phyloP scores from a whole-genome alignment of 2,329 filamentous ascomycete genomes.

The Xylaria sp. region DNA sequence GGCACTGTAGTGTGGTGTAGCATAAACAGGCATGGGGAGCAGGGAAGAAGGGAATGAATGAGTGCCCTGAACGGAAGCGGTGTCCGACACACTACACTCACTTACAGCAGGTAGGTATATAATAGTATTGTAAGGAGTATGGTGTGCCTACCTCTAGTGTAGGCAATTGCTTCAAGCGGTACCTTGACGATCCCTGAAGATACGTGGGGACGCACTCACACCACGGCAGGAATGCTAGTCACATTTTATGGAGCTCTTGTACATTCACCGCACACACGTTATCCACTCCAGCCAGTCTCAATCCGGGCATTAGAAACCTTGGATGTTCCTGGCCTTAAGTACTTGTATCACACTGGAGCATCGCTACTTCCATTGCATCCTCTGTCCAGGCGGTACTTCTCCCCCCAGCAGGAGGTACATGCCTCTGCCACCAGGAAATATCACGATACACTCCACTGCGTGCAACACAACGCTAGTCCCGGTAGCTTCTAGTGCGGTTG shows the following conservation, averaged over 20 bases:
- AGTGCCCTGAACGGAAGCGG: slow-evolving; percentile 7
- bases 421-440: not conserved
- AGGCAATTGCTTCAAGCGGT: not conserved
- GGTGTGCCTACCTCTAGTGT: not conserved
- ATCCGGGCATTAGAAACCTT: slow-evolving; percentile 30
- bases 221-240: not conserved
- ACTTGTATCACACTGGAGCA: too few relatives aligned
- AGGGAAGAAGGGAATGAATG: slow-evolving; percentile 1
- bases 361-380: too few relatives aligned
- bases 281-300: slow-evolving; percentile 20
- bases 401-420: slow-evolving; percentile 5
- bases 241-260: not conserved
- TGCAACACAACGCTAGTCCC: not conserved
- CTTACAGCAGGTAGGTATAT: not conserved
- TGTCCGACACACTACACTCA: not conserved
- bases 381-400: not conserved
- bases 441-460: slow-evolving; percentile 1
- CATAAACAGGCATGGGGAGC: not conserved
- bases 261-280: not conserved
- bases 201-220: not conserved
- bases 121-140: not conserved
- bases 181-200: not conserved
- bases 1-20: not conserved
- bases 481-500: slow-evolving; percentile 23
- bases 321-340: not conserved